Evolutionary conservation across 208 protist genomes (phyloP), one percentile per base, ranked within the genome.

Genomic region (Plasmodiophora brassicae): DNA sequence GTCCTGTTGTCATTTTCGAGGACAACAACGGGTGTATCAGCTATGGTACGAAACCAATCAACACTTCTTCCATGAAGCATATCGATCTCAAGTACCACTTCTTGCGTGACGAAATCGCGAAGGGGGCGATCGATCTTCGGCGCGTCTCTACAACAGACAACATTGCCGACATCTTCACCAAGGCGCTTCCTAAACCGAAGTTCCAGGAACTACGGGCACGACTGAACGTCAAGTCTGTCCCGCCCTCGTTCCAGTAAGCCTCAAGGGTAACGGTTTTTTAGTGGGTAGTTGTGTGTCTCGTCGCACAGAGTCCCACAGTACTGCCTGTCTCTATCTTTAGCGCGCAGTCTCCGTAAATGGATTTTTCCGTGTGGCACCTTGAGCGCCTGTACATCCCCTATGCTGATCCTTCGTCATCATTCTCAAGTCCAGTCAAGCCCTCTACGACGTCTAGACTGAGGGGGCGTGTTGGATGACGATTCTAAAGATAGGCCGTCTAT

Each of bases 21-120:
- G 50, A 57, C 25, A 57, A 57, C 50, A 14, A 57, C 20, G 50
- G 50, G 25, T 57, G 50, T 25, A 57, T 57, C 25, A 57, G 50
- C 50, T 57, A 57, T 25, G 50, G 50, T 25, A 57, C 14, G 25
- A 14, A 25, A 14, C 14, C 20, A 14, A 28, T 57, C 20, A 57
- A 57, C 50, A 14, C 14, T 14, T 57, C 50, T 25, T 57, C 50
- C 50, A 57, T 57, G 14, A 78, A 78, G n/a, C 65, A 78, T 32
- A 78, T 78, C n/a, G 65, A 78, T 78, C 10, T 78, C 65, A 32
- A 78, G 65, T 78, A 78, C 65, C 65, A 32, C 5, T 78, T 78
- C n/a, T 44, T 78, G 10, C 65, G n/a, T 5, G 65, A 78, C n/a
- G 65, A 78, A 78, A 78, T n/a, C 14, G 41, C 32, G n/a, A 78